phyloP scores from a whole-genome alignment of 2,329 filamentous ascomycete species.

The Sporothrix sp. region DNA sequence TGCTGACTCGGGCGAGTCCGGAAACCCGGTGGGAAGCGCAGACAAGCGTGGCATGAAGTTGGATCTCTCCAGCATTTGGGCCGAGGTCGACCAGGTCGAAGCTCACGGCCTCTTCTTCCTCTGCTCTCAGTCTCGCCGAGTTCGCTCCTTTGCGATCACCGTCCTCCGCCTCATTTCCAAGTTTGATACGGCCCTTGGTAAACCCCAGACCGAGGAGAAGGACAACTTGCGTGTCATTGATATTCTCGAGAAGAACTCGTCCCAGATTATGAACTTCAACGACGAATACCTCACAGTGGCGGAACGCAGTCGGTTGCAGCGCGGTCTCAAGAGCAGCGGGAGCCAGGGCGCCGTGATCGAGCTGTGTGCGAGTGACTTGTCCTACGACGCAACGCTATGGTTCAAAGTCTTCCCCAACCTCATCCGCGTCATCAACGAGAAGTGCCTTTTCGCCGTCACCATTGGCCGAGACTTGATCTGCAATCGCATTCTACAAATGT shows the following conservation, averaged over 20 bases:
- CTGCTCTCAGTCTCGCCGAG: conserved; percentile 86
- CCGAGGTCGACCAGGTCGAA: conserved; percentile 92
- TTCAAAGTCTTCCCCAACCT: conserved; percentile 97
- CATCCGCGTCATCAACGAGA: conserved; percentile 80
- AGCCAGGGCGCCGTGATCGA: conserved; percentile 82
- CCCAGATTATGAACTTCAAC: conserved; percentile 82
- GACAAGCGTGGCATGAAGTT: conserved; percentile 68
- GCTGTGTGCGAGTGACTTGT: conserved; percentile 87
- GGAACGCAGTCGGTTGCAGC: conserved; percentile 82
- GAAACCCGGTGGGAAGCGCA: conserved; percentile 26
- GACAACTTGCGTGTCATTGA: conserved; percentile 66
- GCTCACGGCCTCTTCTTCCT: conserved; percentile 95
- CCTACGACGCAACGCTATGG: conserved; percentile 92
- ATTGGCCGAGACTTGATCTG: conserved; percentile 88
- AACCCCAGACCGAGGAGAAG: conserved; percentile 46
- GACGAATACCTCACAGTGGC: conserved; percentile 85
- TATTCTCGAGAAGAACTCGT: conserved; percentile 82
- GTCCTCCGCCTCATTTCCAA: conserved; percentile 87
- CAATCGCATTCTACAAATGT: conserved; percentile 86
- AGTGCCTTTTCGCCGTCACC: conserved; percentile 83
- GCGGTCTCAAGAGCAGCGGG: conserved; percentile 77
- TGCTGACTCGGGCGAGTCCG: conserved; percentile 53
- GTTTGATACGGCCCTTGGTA: conserved; percentile 81
- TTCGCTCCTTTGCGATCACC: conserved; percentile 83
- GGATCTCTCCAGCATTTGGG: conserved; percentile 79